Evolutionary conservation across 139 green algal species (phyloP), one percentile per base, ranked within the genome.

Genomic region (Chlorella ohadii): DNA sequence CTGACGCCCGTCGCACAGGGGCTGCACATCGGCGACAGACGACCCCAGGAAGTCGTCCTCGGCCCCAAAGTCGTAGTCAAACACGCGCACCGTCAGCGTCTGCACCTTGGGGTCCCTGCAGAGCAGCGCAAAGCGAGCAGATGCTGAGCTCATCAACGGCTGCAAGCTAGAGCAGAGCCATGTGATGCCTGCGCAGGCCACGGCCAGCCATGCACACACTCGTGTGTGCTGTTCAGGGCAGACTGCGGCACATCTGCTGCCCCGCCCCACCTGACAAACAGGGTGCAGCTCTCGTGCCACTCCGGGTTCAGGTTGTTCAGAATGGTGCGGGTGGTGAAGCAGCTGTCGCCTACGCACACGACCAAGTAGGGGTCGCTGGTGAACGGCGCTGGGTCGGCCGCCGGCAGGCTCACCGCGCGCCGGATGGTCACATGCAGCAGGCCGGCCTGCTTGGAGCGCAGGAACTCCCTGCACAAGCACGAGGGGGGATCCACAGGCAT

Each of bases 381-480:
- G 0, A 75, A n/a, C 6, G 3, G 3, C 1, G 34, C 27, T 12
- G 44, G 34, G n/a, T 86, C 78, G 12, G 78, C 56, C 16, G 78
- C 33, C 23, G 76, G 66, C 31, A 82, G 63, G 51, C 47, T 66
- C 5, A 20, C 47, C 13, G 79, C 85, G 12, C 63, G 33, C 5
- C 17, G n/a, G 19, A 89, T 34, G 1, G 47, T 67, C n/a, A 89
- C 34, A 2, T 74, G 47, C 25, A 86, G 41, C 33, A 89, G 38
- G n/a, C 85, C 85, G 36, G 61, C 72, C 70, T 83, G 77, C 61
- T 71, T 77, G 16, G 47, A 33, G 12, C 66, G 28, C 20, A 89
- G 28, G 28, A 84, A 89, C 25, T 77, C 61, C 38, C 73, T 82
- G 38, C 67, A 83, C 44, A 51, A n/a, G n/a, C n/a, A n/a, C n/a